A percentile compares a stretch with the other conserved stretches of the same genome.
These are phyloP conservation scores for Aciculosporium take DNA, from an alignment of 2,329 filamentous ascomycete genomes.

Conservation along the genomic window DNA sequence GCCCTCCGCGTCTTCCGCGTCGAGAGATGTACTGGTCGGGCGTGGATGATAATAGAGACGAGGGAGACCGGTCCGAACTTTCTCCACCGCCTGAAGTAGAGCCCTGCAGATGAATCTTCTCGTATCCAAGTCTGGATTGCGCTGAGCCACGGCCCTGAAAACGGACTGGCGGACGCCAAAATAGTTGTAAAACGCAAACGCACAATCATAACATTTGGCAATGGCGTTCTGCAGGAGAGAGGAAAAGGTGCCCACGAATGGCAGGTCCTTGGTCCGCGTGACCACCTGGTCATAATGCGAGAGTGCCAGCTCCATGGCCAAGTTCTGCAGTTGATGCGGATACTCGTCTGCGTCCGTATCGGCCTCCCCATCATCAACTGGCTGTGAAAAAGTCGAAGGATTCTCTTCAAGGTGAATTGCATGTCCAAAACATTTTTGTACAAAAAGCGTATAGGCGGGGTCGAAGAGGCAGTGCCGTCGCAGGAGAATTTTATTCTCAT, in stretches of 20 bases:
- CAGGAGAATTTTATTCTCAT: constrained; percentile 60
- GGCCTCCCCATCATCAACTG: constrained; percentile 1
- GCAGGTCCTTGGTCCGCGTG: constrained; percentile 53
- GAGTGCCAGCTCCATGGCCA: constrained; percentile 40
- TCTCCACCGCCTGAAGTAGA: constrained; percentile 37
- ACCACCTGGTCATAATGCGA: constrained; percentile 64
- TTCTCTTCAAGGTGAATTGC: constrained; percentile 32
- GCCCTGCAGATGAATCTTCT: constrained; percentile 37
- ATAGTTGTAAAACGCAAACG: constrained; percentile 46
- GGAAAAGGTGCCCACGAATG: constrained; percentile 45
- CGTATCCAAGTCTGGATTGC: constrained; percentile 41
- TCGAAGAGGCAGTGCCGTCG: constrained; percentile 72
- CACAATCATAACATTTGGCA: constrained; percentile 35
- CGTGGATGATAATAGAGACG: constrained; percentile 27
- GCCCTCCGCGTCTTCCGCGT: constrained; percentile 12
- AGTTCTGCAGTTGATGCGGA: constrained; percentile 24
- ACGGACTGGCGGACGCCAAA: constrained; percentile 39
- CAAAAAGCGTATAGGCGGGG: constrained; percentile 52
- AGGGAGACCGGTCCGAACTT: constrained; percentile 35
- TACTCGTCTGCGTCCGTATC: background rate
- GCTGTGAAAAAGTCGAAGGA: background rate
- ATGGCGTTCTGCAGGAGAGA: constrained; percentile 33
- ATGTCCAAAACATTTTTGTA: constrained; percentile 45
- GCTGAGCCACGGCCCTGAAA: constrained; percentile 51
- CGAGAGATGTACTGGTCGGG: constrained; percentile 3